Evolutionary conservation across 306 rosid species (phyloP).

Genomic region (Myrica gale): DNA sequence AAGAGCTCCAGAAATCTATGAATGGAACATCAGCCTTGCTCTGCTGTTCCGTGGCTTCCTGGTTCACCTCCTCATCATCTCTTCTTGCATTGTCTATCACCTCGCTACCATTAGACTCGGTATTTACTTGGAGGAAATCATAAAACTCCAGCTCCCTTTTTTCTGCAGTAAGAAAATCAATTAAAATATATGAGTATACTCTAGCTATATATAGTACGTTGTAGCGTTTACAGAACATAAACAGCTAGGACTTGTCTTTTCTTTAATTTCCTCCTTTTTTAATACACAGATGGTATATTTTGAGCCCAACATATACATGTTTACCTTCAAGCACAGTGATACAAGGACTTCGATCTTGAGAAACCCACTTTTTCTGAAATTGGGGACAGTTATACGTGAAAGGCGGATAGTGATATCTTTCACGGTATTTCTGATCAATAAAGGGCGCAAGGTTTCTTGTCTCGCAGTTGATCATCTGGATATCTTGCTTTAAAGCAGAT

Average conservation of each 20-base stretch:
- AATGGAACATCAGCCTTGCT: conserved; percentile 39
- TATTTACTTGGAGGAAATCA: conserved; percentile 75
- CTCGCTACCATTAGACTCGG: conserved; percentile 72
- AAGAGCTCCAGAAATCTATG: conserved; percentile 52
- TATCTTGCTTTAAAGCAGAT: conserved; percentile 23
- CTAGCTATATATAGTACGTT: too few relatives aligned
- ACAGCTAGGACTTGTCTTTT: too few relatives aligned
- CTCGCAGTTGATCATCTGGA: conserved; percentile 16
- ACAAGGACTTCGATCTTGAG: conserved; percentile 33
- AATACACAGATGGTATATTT: too few relatives aligned
- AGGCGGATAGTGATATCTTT: conserved; percentile 26
- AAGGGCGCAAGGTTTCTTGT: conserved; percentile 34
- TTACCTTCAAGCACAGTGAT: conserved; percentile 43
- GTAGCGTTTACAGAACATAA: too few relatives aligned
- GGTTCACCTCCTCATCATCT: conserved; percentile 80
- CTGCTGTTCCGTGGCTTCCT: conserved; percentile 33
- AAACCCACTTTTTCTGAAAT: conserved; percentile 31
- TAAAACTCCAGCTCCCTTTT: conserved; percentile 63
- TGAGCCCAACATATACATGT: background rate
- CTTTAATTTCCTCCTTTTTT: too few relatives aligned
- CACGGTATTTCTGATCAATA: conserved; percentile 34
- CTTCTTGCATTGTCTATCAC: conserved; percentile 61
- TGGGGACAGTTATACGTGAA: conserved; percentile 30
- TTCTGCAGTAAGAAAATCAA: conserved; percentile 41
- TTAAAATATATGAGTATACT: background rate